Evolutionary conservation across 2,329 filamentous ascomycete genomes (phyloP), one percentile per base, ranked within the genome.

Genomic region (Curvularia spicifera): DNA sequence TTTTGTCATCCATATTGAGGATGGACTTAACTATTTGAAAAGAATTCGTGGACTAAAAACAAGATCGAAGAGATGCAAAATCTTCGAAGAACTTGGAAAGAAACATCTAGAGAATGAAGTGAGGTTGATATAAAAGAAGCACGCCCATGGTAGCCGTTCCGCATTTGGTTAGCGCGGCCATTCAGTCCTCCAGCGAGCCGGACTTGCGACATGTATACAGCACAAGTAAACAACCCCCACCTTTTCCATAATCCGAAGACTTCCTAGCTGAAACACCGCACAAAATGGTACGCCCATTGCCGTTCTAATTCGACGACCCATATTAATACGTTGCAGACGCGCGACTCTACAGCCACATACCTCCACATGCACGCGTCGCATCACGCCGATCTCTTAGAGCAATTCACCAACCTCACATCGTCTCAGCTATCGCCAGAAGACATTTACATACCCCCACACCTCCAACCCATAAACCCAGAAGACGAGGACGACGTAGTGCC

Each of bases 401-500:
- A 80, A 62, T 83, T 82, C 72, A 81, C 78, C 5, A 71, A 78
- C 61, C 64, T 70, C 7, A 71, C 67, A 9, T 69, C 60, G 3
- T 74, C 67, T 1, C 64, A 70, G 18, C 70, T 76, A 24, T 53
- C 68, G 5, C 75, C 78, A 60, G 91, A 95, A 78, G 90, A 93
- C 56, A 91, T 95, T 73, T 90, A 91, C 76, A 89, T 96, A n/a
- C 87, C 89, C 33, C 87, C 87, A 7, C 86, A 91, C 61, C 87
- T 93, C 73, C 90, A 92, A 74, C 91, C 91, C 40, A 83, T 93
- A 71, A 94, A 95, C 74, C 91, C 91, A 0, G 91, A 95, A 76
- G 91, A 95, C 74, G 91, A 95, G 78, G 91, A 95, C 72, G 91
- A 95, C 71, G 89, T 95, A 4, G 91, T 95, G 4, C 91, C 91